phyloP scores from a whole-genome alignment of 225 moss, liverwort and hornwort species.

The Anthoceros angustus region DNA sequence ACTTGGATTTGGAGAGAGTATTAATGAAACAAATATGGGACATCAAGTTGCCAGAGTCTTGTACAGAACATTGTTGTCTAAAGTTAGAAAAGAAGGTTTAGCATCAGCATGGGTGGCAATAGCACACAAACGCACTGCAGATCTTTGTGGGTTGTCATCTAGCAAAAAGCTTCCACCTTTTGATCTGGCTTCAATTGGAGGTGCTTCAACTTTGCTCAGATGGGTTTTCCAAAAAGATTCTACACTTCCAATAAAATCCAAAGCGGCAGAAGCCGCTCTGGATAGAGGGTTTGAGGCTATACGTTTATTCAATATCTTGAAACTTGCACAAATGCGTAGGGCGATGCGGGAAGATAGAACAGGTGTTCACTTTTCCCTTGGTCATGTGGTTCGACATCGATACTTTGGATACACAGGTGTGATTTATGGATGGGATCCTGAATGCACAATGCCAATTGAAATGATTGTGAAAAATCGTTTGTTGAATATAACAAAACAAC shows the following conservation, averaged over 20 bases:
- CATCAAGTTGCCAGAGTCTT: background rate
- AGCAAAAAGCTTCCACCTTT: background rate
- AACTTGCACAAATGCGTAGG: slow-evolving; percentile 1
- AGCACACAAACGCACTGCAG: background rate
- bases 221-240: slow-evolving; percentile 1
- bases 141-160: background rate
- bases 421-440: background rate
- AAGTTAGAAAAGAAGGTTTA: slow-evolving; percentile 1
- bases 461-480: background rate
- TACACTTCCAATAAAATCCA: background rate
- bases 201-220: background rate
- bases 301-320: background rate
- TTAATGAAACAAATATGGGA: background rate
- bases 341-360: background rate
- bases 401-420: background rate
- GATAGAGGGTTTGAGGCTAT: background rate
- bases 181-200: background rate
- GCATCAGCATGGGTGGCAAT: background rate
- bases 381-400: background rate
- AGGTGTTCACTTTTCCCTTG: background rate
- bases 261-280: background rate
- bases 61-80: background rate
- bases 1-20: background rate
- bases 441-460: background rate
- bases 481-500: background rate